Evolutionary conservation across 345 rosid species (phyloP).

Genomic region (Mangifera indica): DNA sequence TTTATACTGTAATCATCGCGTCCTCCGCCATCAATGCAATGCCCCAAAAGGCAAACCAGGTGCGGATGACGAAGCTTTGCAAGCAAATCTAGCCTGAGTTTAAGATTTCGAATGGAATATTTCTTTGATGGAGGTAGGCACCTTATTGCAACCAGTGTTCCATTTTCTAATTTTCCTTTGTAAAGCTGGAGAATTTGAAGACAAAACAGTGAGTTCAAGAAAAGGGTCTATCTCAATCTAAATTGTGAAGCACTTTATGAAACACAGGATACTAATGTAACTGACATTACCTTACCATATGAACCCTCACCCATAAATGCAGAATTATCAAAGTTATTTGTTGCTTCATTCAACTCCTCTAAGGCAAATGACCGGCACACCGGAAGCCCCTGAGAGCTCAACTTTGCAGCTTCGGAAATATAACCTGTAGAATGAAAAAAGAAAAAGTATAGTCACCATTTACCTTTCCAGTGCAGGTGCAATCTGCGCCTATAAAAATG

Average conservation of each 20-base stretch:
- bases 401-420: slow-evolving; percentile 32
- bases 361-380: slow-evolving; percentile 39
- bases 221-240: background rate
- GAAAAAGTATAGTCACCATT: background rate
- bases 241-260: background rate
- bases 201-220: background rate
- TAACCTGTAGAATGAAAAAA: slow-evolving; percentile 29
- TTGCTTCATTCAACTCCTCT: slow-evolving; percentile 45
- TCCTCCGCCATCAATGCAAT: slow-evolving; percentile 45
- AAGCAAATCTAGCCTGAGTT: slow-evolving; percentile 48
- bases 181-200: slow-evolving; percentile 33
- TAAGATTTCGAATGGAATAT: slow-evolving; percentile 43
- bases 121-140: slow-evolving; percentile 45
- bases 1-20: slow-evolving; percentile 38
- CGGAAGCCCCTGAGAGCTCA: slow-evolving; percentile 32
- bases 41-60: slow-evolving; percentile 55
- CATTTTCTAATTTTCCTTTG: slow-evolving; percentile 44
- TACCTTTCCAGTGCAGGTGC: background rate
- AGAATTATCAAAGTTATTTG: slow-evolving; percentile 40
- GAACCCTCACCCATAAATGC: slow-evolving; percentile 44
- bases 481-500: background rate
- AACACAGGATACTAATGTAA: slow-evolving; percentile 9
- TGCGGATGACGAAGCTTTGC: slow-evolving; percentile 52
- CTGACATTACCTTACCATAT: slow-evolving; percentile 41
- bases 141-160: slow-evolving; percentile 46